Conservation (phyloP, 2,329 filamentous ascomycete species). For the Zarea fungicola region DNA sequence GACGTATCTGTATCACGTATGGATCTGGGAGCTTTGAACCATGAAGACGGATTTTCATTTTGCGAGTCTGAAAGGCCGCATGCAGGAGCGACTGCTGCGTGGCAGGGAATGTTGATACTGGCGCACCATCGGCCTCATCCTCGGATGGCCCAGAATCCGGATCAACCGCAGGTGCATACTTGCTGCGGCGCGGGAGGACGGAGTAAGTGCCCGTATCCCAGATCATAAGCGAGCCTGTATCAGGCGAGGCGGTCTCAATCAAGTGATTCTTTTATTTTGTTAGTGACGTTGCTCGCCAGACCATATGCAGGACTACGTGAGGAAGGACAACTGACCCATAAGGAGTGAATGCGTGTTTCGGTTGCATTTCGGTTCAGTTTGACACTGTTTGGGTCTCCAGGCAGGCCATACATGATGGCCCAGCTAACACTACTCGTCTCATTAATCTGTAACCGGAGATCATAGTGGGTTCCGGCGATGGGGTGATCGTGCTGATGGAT, state of each 20-base stretch:
- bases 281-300: background rate
- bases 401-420: slow-evolving; percentile 59
- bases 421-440: slow-evolving; percentile 59
- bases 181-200: slow-evolving; percentile 40
- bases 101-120: slow-evolving; percentile 17
- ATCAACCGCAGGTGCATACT: slow-evolving; percentile 26
- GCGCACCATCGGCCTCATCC: slow-evolving; percentile 18
- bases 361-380: slow-evolving; percentile 54
- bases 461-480: slow-evolving; percentile 62
- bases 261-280: slow-evolving; percentile 48
- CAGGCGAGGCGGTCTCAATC: slow-evolving; percentile 49
- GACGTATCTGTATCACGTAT: slow-evolving; percentile 52
- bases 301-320: too few species aligned
- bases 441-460: slow-evolving; percentile 66
- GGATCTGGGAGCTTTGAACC: slow-evolving; percentile 47
- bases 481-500: slow-evolving; percentile 72
- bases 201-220: slow-evolving; percentile 59
- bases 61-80: slow-evolving; percentile 47
- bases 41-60: slow-evolving; percentile 51
- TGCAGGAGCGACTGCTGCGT: slow-evolving; percentile 45
- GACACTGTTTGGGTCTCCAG: slow-evolving; percentile 51
- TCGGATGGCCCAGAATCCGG: slow-evolving; percentile 25
- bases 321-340: slow-evolving; percentile 47
- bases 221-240: slow-evolving; percentile 54
- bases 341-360: slow-evolving; percentile 56